phyloP scores from a whole-genome alignment of 768 basidiomycete species.

The Zangia roseola region DNA sequence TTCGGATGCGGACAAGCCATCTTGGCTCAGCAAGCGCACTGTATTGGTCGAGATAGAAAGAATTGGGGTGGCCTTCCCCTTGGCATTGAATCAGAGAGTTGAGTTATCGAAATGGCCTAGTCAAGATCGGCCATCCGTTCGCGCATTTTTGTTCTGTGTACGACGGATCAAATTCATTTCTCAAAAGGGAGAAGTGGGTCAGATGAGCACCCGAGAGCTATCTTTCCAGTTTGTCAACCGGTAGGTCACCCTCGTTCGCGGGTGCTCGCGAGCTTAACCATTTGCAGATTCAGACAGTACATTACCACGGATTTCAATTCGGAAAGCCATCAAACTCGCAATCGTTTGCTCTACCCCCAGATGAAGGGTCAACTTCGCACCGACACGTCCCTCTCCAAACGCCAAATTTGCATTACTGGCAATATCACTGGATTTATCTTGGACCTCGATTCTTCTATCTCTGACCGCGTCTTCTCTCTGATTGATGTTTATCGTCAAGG shows the following conservation, averaged over 20 bases:
- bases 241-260: constrained; percentile 41
- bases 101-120: constrained; percentile 43
- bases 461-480: constrained; percentile 76
- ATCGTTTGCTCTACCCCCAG: constrained; percentile 75
- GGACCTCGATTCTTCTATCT: constrained; percentile 79
- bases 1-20: constrained; percentile 24
- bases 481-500: constrained; percentile 84
- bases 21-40: constrained; percentile 57
- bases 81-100: constrained; percentile 61
- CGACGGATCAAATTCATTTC: constrained; percentile 70
- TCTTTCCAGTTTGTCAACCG: constrained; percentile 83
- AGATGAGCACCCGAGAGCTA: constrained; percentile 67
- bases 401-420: constrained; percentile 61
- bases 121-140: constrained; percentile 47
- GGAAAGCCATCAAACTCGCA: constrained; percentile 63
- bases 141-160: constrained; percentile 86
- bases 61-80: constrained; percentile 89
- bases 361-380: constrained; percentile 75
- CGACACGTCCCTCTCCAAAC: constrained; percentile 44
- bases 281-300: constrained; percentile 73
- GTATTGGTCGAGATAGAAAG: constrained; percentile 57
- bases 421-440: constrained; percentile 82
- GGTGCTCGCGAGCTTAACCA: constrained; percentile 4
- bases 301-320: constrained; percentile 67
- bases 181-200: constrained; percentile 75